Conservation (phyloP, 768 basidiomycete genomes). For the Terana coerulea region DNA sequence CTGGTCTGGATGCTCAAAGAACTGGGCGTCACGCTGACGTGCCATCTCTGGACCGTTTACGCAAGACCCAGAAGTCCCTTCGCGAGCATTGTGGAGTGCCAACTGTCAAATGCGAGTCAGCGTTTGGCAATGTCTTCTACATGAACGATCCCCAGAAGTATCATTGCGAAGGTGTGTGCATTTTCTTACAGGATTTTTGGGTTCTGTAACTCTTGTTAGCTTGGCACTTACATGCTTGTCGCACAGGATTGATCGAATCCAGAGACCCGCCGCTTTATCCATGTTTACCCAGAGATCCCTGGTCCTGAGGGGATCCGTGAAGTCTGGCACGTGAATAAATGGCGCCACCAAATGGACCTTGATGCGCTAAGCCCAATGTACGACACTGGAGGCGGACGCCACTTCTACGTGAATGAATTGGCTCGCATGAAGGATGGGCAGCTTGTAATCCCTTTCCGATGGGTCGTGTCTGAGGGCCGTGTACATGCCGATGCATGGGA, state of each 20-base stretch:
- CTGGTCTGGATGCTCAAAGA: constrained; percentile 32
- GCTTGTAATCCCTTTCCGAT: constrained; percentile 18
- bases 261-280: constrained; percentile 8
- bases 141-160: too few relatives aligned
- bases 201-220: neutral
- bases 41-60: too few relatives aligned
- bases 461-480: constrained; percentile 2
- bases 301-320: constrained; percentile 13
- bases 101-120: constrained; percentile 17
- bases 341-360: neutral
- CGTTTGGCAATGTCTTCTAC: constrained; percentile 28
- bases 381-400: neutral
- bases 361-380: constrained; percentile 14
- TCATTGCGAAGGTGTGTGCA: too few relatives aligned
- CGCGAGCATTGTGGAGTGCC: constrained; percentile 23
- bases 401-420: constrained; percentile 18
- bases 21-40: too few relatives aligned
- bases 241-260: constrained; percentile 20
- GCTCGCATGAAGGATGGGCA: constrained; percentile 5
- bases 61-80: constrained; percentile 22
- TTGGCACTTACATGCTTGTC: constrained; percentile 13
- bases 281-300: constrained; percentile 14
- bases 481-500: constrained; percentile 5
- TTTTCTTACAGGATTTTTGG: too few relatives aligned
- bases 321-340: constrained; percentile 14